phyloP scores from a whole-genome alignment of 2,329 filamentous ascomycete genomes.

The Coniochaeta sp. region DNA sequence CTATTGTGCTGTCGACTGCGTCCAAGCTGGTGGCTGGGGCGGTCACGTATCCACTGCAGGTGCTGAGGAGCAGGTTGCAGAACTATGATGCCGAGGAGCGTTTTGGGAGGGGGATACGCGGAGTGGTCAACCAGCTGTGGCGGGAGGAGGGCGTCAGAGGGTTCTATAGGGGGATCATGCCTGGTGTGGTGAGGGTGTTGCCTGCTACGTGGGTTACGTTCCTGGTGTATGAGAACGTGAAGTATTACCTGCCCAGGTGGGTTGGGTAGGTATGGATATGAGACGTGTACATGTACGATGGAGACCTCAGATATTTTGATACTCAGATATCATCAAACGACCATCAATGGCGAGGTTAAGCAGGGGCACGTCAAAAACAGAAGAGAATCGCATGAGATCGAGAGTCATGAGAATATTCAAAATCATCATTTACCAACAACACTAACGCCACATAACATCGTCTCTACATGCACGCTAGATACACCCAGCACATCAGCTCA shows the following conservation, averaged over 20 bases:
- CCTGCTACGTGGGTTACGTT: constrained; percentile 97
- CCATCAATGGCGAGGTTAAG: background rate
- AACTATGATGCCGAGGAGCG: constrained; percentile 72
- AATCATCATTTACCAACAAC: background rate
- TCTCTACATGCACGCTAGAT: background rate
- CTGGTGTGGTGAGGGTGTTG: constrained; percentile 83
- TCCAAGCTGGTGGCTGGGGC: constrained; percentile 87
- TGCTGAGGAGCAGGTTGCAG: constrained; percentile 80
- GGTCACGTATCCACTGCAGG: constrained; percentile 91
- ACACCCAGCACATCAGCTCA: background rate
- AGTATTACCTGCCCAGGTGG: constrained; percentile 55
- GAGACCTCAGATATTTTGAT: background rate
- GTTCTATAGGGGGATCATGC: constrained; percentile 87
- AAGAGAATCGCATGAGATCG: background rate
- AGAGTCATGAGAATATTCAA: background rate
- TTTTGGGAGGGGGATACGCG: constrained; percentile 63
- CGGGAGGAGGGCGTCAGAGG: constrained; percentile 69
- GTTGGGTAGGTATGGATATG: background rate
- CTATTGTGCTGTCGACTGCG: constrained; percentile 68
- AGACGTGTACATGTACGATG: background rate
- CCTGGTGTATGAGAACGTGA: constrained; percentile 91
- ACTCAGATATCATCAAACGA: background rate
- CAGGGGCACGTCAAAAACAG: background rate
- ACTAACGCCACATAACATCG: background rate
- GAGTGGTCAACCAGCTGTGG: constrained; percentile 70